Evolutionary conservation across 148 eudicot genomes (phyloP).

Genomic region (Pharnaceum exiguum): DNA sequence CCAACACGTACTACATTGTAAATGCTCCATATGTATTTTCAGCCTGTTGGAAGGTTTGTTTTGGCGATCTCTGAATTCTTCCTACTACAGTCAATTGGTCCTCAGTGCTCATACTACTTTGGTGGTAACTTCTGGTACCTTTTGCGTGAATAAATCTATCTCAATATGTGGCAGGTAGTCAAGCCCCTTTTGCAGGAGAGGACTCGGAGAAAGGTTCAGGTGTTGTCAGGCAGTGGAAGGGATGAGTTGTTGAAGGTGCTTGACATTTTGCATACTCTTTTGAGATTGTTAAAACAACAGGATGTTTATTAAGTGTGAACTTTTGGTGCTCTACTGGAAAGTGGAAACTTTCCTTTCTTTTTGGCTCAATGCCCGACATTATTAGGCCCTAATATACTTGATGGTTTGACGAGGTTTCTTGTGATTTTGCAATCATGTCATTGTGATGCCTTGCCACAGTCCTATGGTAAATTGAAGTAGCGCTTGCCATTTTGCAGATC

Average conservation of each 20-base stretch:
- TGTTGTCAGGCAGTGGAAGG: slow-evolving; percentile 63
- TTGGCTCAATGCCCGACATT: background rate
- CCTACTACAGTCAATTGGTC: background rate
- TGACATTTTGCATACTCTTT: too few relatives aligned
- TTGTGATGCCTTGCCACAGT: background rate
- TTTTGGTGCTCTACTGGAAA: too few relatives aligned
- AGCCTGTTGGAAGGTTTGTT: slow-evolving; percentile 84
- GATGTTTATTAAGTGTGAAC: too few relatives aligned
- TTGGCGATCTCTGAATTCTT: background rate
- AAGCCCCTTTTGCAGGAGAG: slow-evolving; percentile 85
- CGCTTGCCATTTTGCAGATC: slow-evolving; percentile 9
- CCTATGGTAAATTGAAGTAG: background rate
- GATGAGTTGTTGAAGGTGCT: slow-evolving; percentile 70
- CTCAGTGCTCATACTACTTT: background rate
- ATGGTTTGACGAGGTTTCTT: too few relatives aligned
- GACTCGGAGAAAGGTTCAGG: slow-evolving; percentile 77
- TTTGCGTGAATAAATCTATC: background rate
- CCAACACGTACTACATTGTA: slow-evolving; percentile 74
- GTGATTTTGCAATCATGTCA: too few relatives aligned
- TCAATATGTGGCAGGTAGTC: slow-evolving; percentile 49
- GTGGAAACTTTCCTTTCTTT: background rate
- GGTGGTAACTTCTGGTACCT: too few relatives aligned
- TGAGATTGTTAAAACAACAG: too few relatives aligned
- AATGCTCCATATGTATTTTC: slow-evolving; percentile 88
- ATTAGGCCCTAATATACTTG: background rate